Percentiles rank a stretch among this genome's conserved stretches.
Evolutionary conservation across 139 green algal genomes (phyloP).

Genomic region (Ostreobium quekettii): DNA sequence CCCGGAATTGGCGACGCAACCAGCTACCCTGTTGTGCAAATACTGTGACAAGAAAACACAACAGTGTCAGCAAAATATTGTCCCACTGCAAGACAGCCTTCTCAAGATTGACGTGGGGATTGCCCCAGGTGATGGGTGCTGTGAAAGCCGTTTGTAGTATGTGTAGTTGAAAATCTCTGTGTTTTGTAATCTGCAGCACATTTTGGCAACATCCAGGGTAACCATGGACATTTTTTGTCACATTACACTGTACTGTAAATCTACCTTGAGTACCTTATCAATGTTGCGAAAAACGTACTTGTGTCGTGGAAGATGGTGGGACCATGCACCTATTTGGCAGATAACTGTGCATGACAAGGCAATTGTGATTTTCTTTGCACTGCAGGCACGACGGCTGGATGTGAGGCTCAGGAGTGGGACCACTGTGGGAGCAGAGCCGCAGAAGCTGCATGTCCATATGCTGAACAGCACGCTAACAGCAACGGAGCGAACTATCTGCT

Average conservation of each 20-base stretch:
- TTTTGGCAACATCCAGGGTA: background rate
- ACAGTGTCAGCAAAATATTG: too few species aligned
- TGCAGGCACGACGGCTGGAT: slow-evolving; percentile 75
- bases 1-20: too few species aligned
- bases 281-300: background rate
- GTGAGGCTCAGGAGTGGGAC: slow-evolving; percentile 49
- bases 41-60: too few species aligned
- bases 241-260: background rate
- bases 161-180: too few species aligned
- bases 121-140: too few species aligned
- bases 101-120: too few species aligned
- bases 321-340: too few species aligned
- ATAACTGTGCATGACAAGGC: background rate
- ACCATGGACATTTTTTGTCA: background rate
- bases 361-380: background rate
- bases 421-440: slow-evolving; percentile 40
- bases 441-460: slow-evolving; percentile 94
- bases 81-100: too few species aligned
- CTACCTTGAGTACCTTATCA: background rate
- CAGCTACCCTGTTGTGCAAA: too few species aligned
- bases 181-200: too few species aligned
- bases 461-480: slow-evolving; percentile 94
- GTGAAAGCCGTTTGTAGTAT: too few species aligned
- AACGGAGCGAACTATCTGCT: slow-evolving; percentile 96
- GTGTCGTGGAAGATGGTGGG: background rate